These are phyloP conservation scores for Geopyxis carbonaria DNA, from an alignment of 495 filamentous ascomycete species.

Conservation along the genomic window DNA sequence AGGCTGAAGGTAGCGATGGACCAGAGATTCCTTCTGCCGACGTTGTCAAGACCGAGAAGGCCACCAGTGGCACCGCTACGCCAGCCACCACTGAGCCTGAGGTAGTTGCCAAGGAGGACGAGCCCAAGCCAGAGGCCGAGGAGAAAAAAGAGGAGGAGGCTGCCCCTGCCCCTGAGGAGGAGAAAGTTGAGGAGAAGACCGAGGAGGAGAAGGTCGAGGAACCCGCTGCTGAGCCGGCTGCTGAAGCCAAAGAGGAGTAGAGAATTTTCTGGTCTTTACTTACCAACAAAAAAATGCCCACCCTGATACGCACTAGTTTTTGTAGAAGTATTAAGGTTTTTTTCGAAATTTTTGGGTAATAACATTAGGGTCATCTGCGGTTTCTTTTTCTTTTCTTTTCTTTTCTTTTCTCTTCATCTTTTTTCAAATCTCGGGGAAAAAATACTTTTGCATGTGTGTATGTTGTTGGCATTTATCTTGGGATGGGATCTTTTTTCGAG, in stretches of 20 bases:
- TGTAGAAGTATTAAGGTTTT: too few relatives aligned
- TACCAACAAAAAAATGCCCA: too few relatives aligned
- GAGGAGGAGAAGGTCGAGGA: slow-evolving; percentile 2
- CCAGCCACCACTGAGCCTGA: slow-evolving; percentile 3
- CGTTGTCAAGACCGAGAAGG: slow-evolving; percentile 8
- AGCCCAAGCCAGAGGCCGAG: not conserved
- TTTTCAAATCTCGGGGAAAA: not conserved
- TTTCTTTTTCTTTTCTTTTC: not conserved
- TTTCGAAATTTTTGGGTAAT: too few relatives aligned
- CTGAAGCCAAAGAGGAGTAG: too few relatives aligned
- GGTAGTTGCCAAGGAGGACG: slow-evolving; percentile 7
- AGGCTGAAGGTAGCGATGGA: slow-evolving; percentile 32
- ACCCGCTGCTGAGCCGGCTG: not conserved
- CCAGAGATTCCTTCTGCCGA: slow-evolving; percentile 25
- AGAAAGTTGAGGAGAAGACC: slow-evolving; percentile 3
- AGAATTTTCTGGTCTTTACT: too few relatives aligned
- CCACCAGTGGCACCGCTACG: not conserved
- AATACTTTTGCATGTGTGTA: too few relatives aligned
- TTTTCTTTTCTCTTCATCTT: not conserved
- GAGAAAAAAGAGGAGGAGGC: not conserved
- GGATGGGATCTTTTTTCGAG: too few relatives aligned
- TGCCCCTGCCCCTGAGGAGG: slow-evolving; percentile 2
- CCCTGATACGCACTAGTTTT: too few relatives aligned
- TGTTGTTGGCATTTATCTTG: too few relatives aligned
- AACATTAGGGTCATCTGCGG: too few relatives aligned